A percentile compares a stretch with the other conserved stretches of the same genome.
phyloP scores from a whole-genome alignment of 805 yeast species.

The Blastobotrys chiropterorum region DNA sequence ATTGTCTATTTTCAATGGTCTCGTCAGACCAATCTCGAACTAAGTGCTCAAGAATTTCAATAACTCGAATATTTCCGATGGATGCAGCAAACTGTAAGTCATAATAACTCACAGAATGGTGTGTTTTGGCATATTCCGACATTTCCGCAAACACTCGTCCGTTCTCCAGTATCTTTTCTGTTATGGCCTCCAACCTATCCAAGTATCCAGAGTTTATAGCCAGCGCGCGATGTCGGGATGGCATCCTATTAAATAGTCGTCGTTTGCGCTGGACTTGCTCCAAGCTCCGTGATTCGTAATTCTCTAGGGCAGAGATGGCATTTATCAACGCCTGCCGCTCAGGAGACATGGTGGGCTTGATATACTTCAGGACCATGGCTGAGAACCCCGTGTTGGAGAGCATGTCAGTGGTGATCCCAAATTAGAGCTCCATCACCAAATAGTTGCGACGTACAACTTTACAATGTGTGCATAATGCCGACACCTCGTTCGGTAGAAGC shows the following conservation, averaged over 20 bases:
- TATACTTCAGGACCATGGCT: neutral
- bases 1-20: constrained; percentile 46
- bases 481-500: neutral
- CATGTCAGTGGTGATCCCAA: neutral
- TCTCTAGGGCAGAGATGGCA: constrained; percentile 22
- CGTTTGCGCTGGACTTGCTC: constrained; percentile 17
- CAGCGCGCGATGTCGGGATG: constrained; percentile 50
- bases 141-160: constrained; percentile 41
- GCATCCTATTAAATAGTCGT: constrained; percentile 31
- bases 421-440: too few species aligned
- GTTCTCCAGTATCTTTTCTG: constrained; percentile 43
- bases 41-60: constrained; percentile 60
- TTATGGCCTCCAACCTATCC: constrained; percentile 45
- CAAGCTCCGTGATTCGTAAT: constrained; percentile 13
- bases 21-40: constrained; percentile 68
- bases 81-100: constrained; percentile 42
- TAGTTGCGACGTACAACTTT: too few species aligned
- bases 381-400: neutral
- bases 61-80: constrained; percentile 12
- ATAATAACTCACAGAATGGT: constrained; percentile 34
- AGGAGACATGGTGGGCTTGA: neutral
- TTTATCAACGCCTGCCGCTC: constrained; percentile 15
- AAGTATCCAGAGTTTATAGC: constrained; percentile 50
- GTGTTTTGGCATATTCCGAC: constrained; percentile 33
- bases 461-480: neutral